Evolutionary conservation across 345 rosid genomes (phyloP).

Genomic region (Pugionium cornutum): DNA sequence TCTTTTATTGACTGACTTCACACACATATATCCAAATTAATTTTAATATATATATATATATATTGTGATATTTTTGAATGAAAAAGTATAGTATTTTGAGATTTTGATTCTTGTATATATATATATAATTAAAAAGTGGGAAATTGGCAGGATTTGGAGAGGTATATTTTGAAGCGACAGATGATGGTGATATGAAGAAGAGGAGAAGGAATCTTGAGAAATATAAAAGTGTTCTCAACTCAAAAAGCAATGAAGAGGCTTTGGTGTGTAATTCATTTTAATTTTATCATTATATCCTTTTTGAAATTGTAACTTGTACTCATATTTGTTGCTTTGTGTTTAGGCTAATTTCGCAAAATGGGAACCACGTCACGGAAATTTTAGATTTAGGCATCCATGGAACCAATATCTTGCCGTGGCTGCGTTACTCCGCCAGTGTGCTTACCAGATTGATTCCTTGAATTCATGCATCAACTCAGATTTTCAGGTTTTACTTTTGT

Average conservation of each 20-base stretch:
- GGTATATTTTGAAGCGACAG: constrained; percentile 46
- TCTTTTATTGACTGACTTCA: constrained; percentile 2
- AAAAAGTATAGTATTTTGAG: neutral
- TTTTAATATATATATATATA: too few species aligned
- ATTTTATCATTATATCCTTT: neutral
- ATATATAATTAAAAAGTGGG: constrained; percentile 14
- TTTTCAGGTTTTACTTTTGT: constrained; percentile 51
- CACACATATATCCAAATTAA: too few species aligned
- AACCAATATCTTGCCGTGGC: constrained; percentile 59
- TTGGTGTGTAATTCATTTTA: constrained; percentile 48
- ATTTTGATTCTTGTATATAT: neutral
- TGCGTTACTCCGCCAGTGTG: constrained; percentile 65
- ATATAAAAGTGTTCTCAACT: constrained; percentile 57
- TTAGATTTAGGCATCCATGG: constrained; percentile 83
- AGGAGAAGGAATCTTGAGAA: constrained; percentile 46
- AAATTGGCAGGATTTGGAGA: constrained; percentile 57
- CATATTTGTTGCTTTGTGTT: neutral
- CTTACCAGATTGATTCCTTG: constrained; percentile 65
- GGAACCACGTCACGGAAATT: constrained; percentile 94
- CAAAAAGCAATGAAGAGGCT: constrained; percentile 65
- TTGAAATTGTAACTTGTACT: constrained; percentile 3
- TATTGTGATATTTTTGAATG: neutral
- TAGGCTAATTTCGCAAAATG: constrained; percentile 87
- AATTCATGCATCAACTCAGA: constrained; percentile 52
- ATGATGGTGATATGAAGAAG: constrained; percentile 38